Evolutionary conservation across 768 basidiomycete species (phyloP).

Genomic region (Pholiota conissans): DNA sequence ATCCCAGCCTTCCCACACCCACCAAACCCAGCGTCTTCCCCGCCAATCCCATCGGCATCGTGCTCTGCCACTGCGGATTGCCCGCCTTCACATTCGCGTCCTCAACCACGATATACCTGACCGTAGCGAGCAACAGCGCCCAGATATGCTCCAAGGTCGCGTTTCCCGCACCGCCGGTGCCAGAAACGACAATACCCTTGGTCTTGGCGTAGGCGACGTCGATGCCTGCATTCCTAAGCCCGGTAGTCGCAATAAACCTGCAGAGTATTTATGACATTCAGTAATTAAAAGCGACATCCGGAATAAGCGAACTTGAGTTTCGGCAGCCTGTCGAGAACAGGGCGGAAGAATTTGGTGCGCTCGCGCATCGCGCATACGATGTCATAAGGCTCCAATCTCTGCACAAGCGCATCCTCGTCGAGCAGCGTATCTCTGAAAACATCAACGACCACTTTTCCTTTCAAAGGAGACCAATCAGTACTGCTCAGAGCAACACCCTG

Average conservation of each 20-base stretch:
- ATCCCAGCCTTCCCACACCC: constrained; percentile 61
- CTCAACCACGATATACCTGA: constrained; percentile 49
- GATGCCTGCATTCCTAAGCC: constrained; percentile 47
- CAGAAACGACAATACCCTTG: constrained; percentile 53
- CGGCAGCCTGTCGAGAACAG: constrained; percentile 54
- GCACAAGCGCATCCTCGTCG: constrained; percentile 50
- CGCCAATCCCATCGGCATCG: constrained; percentile 47
- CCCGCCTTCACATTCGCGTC: constrained; percentile 45
- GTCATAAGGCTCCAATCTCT: constrained; percentile 49
- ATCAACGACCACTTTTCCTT: constrained; percentile 37
- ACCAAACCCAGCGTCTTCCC: constrained; percentile 61
- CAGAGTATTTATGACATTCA: background rate
- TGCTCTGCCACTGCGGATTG: constrained; percentile 54
- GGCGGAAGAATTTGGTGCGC: constrained; percentile 53
- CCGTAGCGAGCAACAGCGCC: constrained; percentile 56
- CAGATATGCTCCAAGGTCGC: constrained; percentile 67
- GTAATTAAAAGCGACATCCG: background rate
- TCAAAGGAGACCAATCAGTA: constrained; percentile 54
- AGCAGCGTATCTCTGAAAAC: constrained; percentile 51
- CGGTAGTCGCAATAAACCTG: constrained; percentile 61
- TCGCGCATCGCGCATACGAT: constrained; percentile 71
- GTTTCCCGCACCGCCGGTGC: constrained; percentile 42
- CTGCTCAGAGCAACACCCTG: constrained; percentile 48
- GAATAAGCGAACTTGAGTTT: constrained; percentile 43
- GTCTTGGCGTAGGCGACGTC: constrained; percentile 45